Percentiles rank a stretch among this genome's conserved stretches.
phyloP scores from a whole-genome alignment of 2,329 filamentous ascomycete genomes.

The Cytospora schulzeri region DNA sequence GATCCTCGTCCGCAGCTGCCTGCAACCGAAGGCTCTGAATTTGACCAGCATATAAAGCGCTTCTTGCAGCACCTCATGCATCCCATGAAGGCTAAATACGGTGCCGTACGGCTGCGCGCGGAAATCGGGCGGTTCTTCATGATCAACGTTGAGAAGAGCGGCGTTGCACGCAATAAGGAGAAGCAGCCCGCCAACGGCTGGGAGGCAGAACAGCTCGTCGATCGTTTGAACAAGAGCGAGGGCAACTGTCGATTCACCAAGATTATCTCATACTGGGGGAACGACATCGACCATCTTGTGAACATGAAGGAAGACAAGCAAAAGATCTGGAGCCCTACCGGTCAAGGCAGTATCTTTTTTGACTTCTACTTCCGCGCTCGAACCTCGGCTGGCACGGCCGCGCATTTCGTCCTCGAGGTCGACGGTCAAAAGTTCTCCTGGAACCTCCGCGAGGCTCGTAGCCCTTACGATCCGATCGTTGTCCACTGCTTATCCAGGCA shows the following conservation, averaged over 20 bases:
- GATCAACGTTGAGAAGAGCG: slow-evolving; percentile 26
- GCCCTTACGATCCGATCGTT: slow-evolving; percentile 29
- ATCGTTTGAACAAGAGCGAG: slow-evolving; percentile 27
- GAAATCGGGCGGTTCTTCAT: slow-evolving; percentile 37
- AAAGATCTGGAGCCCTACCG: slow-evolving; percentile 27
- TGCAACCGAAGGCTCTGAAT: background rate
- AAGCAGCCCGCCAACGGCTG: slow-evolving; percentile 32
- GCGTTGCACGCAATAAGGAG: slow-evolving; percentile 32
- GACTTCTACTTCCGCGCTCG: slow-evolving; percentile 31
- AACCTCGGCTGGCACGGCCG: background rate
- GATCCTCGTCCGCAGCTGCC: background rate
- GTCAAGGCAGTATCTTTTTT: slow-evolving; percentile 5
- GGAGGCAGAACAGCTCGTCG: slow-evolving; percentile 27
- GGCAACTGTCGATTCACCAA: slow-evolving; percentile 34
- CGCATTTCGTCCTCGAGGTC: slow-evolving; percentile 32
- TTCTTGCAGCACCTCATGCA: slow-evolving; percentile 14
- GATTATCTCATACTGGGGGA: slow-evolving; percentile 34
- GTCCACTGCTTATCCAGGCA: slow-evolving; percentile 37
- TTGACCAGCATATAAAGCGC: background rate
- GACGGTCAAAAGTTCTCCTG: slow-evolving; percentile 31
- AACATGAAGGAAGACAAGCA: slow-evolving; percentile 18
- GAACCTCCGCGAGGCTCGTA: slow-evolving; percentile 29
- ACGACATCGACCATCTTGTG: slow-evolving; percentile 31
- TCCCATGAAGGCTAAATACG: slow-evolving; percentile 3
- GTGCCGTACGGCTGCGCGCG: slow-evolving; percentile 31